phyloP scores from a whole-genome alignment of 345 rosid species.

The Eutrema heterophyllum region DNA sequence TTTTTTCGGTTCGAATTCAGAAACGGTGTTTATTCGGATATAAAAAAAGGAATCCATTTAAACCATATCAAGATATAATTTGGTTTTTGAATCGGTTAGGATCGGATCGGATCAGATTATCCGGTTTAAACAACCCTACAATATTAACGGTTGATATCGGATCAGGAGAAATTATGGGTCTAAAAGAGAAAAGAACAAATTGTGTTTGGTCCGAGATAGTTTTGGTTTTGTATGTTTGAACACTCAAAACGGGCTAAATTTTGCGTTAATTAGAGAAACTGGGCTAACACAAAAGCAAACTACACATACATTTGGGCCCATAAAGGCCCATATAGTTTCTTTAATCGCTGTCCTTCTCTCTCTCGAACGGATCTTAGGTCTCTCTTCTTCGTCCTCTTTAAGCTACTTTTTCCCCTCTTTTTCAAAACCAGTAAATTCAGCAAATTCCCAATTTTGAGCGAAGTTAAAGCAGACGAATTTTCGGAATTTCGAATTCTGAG shows the following conservation, averaged over 20 bases:
- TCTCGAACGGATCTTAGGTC: conserved; percentile 23
- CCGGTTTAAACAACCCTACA: no score
- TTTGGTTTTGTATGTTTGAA: background rate
- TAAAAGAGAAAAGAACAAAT: background rate
- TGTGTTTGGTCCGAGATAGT: background rate
- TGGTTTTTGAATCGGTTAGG: no score
- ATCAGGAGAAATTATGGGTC: no score
- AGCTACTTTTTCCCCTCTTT: background rate
- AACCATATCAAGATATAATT: no score
- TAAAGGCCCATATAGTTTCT: background rate
- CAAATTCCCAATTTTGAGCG: background rate
- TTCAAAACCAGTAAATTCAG: conserved; percentile 3
- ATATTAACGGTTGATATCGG: no score
- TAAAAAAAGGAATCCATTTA: no score
- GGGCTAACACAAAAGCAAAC: background rate
- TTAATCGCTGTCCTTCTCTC: conserved; percentile 9
- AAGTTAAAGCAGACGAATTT: background rate
- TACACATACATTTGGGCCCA: background rate
- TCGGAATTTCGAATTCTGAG: background rate
- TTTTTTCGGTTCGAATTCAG: no score
- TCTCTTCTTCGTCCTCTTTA: background rate
- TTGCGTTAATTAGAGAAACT: background rate
- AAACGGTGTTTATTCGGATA: no score
- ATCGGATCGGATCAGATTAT: no score
- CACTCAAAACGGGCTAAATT: background rate